Evolutionary conservation across 495 filamentous ascomycete species (phyloP), one percentile per base, ranked within the genome.

Genomic region (Aspergillus nanangensis): DNA sequence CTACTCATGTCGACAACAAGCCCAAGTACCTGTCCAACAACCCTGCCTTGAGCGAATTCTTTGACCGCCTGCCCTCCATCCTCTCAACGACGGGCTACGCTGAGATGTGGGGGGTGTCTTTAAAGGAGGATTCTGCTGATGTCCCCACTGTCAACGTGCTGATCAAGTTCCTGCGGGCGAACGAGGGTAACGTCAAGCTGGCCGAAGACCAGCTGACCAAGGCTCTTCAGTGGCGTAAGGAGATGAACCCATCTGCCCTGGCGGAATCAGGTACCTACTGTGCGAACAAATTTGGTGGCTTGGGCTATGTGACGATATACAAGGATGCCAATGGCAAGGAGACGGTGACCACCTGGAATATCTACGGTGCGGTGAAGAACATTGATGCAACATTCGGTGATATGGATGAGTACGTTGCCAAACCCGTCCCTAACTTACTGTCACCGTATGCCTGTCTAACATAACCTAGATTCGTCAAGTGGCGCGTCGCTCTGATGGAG

Each of bases 141-240:
- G 69, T 90, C 34, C 82, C 80, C 35, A 91, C 83, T n/a, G 80
- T 81, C 55, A 81, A 94, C 48, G 77, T 96, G 36, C 65, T 95
- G 41, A 88, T 94, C 58, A 96, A 95, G 70, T 95, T 90, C 66
- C 79, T 96, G 23, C 86, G 90, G 45, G 90, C 90, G 53, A 95
- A 94, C 57, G 77, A 82, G 38, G 84, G 87, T 34, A 81, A 92
- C 52, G 56, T 90, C 3, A 69, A 67, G 41, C 79, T 81, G 49
- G 88, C 90, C 2, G 78, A 79, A 51, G 75, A 80, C 23, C 90
- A 95, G 67, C 78, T 96, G 19, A 75, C 67, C 49, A 82, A 84
- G 57, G 88, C 90, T 1, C 70, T 95, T 10, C 74, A 84, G 38
- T 96, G 88, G 88, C 80, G 90, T 29, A 84, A 83, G 63, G 60